phyloP scores from a whole-genome alignment of 495 filamentous ascomycete species.

The Penicillium coffeae region DNA sequence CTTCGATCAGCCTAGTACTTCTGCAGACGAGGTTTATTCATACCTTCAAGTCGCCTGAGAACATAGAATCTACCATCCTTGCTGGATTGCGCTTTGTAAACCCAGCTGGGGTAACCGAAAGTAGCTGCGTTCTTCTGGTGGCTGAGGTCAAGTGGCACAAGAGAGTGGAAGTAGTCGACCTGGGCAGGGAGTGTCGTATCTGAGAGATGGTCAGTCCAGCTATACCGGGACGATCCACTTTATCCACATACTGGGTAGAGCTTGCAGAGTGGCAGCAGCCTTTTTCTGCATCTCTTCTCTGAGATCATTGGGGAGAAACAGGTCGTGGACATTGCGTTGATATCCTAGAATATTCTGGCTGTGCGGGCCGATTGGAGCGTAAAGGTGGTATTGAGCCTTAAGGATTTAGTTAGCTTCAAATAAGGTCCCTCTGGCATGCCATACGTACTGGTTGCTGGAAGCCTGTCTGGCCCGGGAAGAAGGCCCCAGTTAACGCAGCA shows the following conservation, averaged over 20 bases:
- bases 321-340: slow-evolving; percentile 79
- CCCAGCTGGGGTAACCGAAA: slow-evolving; percentile 85
- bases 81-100: slow-evolving; percentile 90
- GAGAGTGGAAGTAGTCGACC: slow-evolving; percentile 83
- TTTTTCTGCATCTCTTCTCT: slow-evolving; percentile 89
- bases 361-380: slow-evolving; percentile 81
- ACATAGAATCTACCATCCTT: slow-evolving; percentile 83
- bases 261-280: slow-evolving; percentile 76
- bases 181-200: slow-evolving; percentile 66
- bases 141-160: slow-evolving; percentile 83
- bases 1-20: slow-evolving; percentile 9
- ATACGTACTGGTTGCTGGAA: slow-evolving; percentile 65
- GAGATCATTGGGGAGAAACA: slow-evolving; percentile 81
- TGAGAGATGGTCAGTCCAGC: slow-evolving; percentile 10
- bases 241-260: slow-evolving; percentile 65
- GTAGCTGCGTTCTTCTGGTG: slow-evolving; percentile 68
- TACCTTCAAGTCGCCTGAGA: slow-evolving; percentile 79
- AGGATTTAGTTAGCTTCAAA: slow-evolving; percentile 2
- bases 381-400: slow-evolving; percentile 86
- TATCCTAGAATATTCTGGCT: slow-evolving; percentile 73
- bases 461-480: slow-evolving; percentile 50
- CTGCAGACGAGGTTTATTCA: not conserved
- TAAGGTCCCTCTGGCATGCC: too few relatives aligned
- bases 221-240: too few relatives aligned
- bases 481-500: slow-evolving; percentile 50